Conservation (phyloP, 2,329 filamentous ascomycete genomes). For the Arthrobotrys sphaeroides region DNA sequence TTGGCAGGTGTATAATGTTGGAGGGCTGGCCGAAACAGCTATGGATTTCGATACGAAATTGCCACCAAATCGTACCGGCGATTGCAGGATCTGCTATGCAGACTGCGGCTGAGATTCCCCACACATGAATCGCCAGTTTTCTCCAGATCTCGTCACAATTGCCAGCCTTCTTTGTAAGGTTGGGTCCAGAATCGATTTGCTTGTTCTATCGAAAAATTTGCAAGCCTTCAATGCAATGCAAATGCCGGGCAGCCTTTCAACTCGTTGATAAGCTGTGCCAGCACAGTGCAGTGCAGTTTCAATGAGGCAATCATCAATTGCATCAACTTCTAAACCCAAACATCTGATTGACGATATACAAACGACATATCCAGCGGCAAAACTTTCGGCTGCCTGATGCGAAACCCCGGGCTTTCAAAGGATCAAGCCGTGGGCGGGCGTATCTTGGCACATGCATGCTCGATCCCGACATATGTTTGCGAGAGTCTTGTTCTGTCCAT, state of each 20-base stretch:
- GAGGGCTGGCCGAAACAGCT: neutral
- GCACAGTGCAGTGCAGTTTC: too few species aligned
- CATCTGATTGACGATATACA: neutral
- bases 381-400: neutral
- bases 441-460: conserved; percentile 18
- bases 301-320: too few species aligned
- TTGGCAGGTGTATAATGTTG: neutral
- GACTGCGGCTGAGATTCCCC: conserved; percentile 21
- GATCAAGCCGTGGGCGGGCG: conserved; percentile 11
- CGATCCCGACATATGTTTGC: neutral
- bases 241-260: too few species aligned
- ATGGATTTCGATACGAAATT: neutral
- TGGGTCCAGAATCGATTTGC: too few species aligned
- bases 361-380: neutral
- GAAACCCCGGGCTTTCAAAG: neutral
- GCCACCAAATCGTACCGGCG: conserved; percentile 6
- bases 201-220: too few species aligned
- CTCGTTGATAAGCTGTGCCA: too few species aligned
- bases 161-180: neutral
- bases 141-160: conserved; percentile 2
- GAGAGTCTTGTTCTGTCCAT: neutral
- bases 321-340: neutral
- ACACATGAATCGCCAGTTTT: neutral
- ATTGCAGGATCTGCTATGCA: neutral
- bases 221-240: too few species aligned